Conservation (phyloP, 257 asterid genomes). For the Cordia subcordata region DNA sequence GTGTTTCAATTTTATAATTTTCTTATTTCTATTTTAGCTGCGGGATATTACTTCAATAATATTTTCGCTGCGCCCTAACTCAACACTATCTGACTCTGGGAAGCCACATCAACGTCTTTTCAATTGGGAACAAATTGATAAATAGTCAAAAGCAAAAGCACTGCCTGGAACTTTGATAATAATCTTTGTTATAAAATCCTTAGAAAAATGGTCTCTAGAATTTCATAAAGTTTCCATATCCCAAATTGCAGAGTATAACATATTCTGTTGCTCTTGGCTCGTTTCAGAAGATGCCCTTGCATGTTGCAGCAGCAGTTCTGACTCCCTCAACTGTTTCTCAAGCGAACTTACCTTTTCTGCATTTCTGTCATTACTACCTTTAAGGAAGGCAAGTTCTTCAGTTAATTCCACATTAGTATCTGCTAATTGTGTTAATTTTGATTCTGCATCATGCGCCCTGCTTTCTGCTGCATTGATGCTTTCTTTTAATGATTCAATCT, state of each 20-base stretch:
- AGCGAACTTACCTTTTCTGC: constrained; percentile 51
- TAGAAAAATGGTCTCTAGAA: background rate
- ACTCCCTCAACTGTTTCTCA: constrained; percentile 62
- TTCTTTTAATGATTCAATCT: too few relatives aligned
- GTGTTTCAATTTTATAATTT: too few relatives aligned
- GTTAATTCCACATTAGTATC: constrained; percentile 71
- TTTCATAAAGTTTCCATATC: constrained; percentile 75
- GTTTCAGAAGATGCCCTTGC: constrained; percentile 74
- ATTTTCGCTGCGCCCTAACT: too few relatives aligned
- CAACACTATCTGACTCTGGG: constrained; percentile 19
- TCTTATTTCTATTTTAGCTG: too few relatives aligned
- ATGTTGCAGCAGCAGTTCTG: constrained; percentile 65
- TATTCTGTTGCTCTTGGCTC: constrained; percentile 82
- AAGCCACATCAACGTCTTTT: constrained; percentile 11
- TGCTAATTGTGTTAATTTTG: constrained; percentile 43
- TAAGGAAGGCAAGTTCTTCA: constrained; percentile 70
- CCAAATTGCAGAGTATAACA: constrained; percentile 86
- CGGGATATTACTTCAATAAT: too few relatives aligned
- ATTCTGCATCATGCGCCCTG: constrained; percentile 35
- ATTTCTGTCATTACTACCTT: constrained; percentile 52
- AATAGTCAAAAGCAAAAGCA: constrained; percentile 39
- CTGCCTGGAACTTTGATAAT: constrained; percentile 29
- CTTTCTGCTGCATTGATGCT: constrained; percentile 22
- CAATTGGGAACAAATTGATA: constrained; percentile 24
- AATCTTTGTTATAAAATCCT: too few relatives aligned